phyloP scores from a whole-genome alignment of 768 basidiomycete genomes.

The Dacryopinax primogenitus region DNA sequence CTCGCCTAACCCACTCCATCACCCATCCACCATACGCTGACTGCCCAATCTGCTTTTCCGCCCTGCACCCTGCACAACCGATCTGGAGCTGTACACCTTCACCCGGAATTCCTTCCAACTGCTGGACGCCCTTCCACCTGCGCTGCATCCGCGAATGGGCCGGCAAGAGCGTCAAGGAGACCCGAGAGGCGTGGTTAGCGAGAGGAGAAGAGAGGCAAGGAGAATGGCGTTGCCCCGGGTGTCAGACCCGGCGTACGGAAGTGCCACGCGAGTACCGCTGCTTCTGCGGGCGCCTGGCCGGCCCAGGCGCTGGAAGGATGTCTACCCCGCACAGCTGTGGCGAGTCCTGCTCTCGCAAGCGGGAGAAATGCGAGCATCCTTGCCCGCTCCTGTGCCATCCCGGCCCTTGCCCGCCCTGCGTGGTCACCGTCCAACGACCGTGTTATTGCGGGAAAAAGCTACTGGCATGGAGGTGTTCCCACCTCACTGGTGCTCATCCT shows the following conservation, averaged over 20 bases:
- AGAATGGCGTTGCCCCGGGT: constrained; percentile 90
- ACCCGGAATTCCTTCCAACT: constrained; percentile 26
- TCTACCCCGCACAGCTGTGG: constrained; percentile 50
- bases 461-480: constrained; percentile 48
- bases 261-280: constrained; percentile 54
- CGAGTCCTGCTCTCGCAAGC: constrained; percentile 24
- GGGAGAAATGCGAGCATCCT: constrained; percentile 52
- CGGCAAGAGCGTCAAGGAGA: constrained; percentile 52
- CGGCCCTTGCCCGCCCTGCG: constrained; percentile 91
- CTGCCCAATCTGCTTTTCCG: constrained; percentile 51
- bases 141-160: constrained; percentile 87
- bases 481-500: constrained; percentile 22
- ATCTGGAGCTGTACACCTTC: constrained; percentile 81
- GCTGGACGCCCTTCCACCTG: constrained; percentile 85
- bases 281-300: constrained; percentile 64
- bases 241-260: constrained; percentile 61
- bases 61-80: constrained; percentile 62
- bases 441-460: constrained; percentile 64
- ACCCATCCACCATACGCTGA: constrained; percentile 61
- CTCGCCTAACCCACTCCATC: constrained; percentile 51
- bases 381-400: constrained; percentile 85
- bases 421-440: constrained; percentile 55
- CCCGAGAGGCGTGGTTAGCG: constrained; percentile 57
- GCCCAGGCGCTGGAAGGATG: constrained; percentile 57
- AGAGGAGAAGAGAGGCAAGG: constrained; percentile 44